Conservation (phyloP, 371 early-diverging fungal genomes). For the Apophysomyces ossiformis region DNA sequence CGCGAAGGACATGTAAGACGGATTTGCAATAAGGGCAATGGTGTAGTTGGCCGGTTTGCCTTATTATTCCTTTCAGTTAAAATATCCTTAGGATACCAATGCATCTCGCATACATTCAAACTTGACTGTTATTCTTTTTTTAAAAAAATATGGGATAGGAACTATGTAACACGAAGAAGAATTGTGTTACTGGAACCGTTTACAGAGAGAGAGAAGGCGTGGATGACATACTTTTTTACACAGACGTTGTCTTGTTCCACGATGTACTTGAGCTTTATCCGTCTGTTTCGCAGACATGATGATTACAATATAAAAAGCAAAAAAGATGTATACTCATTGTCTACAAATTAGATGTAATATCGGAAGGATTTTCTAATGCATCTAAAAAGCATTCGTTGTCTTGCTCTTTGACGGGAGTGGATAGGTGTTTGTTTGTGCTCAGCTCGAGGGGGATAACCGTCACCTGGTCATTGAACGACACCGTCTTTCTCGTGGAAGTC, state of each 20-base stretch:
- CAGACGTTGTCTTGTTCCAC: not conserved
- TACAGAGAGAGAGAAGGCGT: too few relatives aligned
- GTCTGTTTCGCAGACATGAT: not conserved
- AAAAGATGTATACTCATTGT: not conserved
- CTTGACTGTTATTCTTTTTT: too few relatives aligned
- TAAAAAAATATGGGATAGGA: too few relatives aligned
- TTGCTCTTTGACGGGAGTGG: not conserved
- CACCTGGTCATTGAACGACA: slow-evolving; percentile 35
- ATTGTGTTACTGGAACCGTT: too few relatives aligned
- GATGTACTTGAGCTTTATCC: not conserved
- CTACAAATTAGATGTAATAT: not conserved
- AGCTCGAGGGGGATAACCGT: slow-evolving; percentile 13
- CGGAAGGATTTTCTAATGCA: slow-evolving; percentile 13
- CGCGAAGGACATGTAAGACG: too few relatives aligned
- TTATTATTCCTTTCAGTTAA: too few relatives aligned
- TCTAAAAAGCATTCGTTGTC: slow-evolving; percentile 31
- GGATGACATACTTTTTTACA: not conserved
- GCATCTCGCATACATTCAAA: too few relatives aligned
- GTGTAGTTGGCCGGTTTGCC: too few relatives aligned
- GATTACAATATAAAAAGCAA: slow-evolving; percentile 2
- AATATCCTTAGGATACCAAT: too few relatives aligned
- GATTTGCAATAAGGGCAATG: too few relatives aligned
- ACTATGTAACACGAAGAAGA: too few relatives aligned
- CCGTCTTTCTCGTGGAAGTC: slow-evolving; percentile 19
- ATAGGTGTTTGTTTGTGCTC: slow-evolving; percentile 3